phyloP scores from a whole-genome alignment of 345 rosid genomes.

The Kandelia obovata region DNA sequence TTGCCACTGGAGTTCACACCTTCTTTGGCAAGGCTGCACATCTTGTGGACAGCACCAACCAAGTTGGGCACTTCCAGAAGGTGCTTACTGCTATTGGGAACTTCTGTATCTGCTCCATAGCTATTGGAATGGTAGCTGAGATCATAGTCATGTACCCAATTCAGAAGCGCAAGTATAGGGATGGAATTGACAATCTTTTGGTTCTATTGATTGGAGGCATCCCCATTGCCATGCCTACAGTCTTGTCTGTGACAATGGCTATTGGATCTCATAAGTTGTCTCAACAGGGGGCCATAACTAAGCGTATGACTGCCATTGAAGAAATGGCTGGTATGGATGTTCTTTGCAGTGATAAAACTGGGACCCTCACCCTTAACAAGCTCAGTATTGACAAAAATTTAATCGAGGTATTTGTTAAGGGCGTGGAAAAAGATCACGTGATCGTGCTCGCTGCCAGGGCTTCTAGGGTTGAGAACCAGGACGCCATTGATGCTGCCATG shows the following conservation, averaged over 20 bases:
- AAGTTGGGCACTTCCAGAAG: conserved; percentile 39
- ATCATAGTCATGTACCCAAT: conserved; percentile 30
- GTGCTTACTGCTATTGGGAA: conserved; percentile 34
- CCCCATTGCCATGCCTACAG: conserved; percentile 33
- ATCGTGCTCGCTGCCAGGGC: conserved; percentile 32
- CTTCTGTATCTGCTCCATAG: conserved; percentile 31
- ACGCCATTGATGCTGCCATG: conserved; percentile 34
- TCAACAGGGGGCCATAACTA: conserved; percentile 29
- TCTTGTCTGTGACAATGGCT: conserved; percentile 33
- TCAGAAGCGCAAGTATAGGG: conserved; percentile 28
- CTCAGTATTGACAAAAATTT: conserved; percentile 25
- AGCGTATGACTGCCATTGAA: conserved; percentile 32
- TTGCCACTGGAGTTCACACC: conserved; percentile 43
- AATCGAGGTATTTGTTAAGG: conserved; percentile 27
- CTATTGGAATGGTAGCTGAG: conserved; percentile 25
- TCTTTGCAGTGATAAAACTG: conserved; percentile 35
- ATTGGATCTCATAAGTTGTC: conserved; percentile 31
- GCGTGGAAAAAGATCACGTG: conserved; percentile 24
- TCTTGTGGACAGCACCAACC: conserved; percentile 43
- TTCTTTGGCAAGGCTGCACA: conserved; percentile 46
- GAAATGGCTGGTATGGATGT: conserved; percentile 34
- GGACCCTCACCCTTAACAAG: conserved; percentile 29
- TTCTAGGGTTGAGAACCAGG: conserved; percentile 34
- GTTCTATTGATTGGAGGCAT: conserved; percentile 32
- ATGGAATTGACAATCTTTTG: conserved; percentile 31